Base-by-base conservation (phyloP, 2,329 filamentous ascomycete genomes). In the Elsinoe fawcettii region DNA sequence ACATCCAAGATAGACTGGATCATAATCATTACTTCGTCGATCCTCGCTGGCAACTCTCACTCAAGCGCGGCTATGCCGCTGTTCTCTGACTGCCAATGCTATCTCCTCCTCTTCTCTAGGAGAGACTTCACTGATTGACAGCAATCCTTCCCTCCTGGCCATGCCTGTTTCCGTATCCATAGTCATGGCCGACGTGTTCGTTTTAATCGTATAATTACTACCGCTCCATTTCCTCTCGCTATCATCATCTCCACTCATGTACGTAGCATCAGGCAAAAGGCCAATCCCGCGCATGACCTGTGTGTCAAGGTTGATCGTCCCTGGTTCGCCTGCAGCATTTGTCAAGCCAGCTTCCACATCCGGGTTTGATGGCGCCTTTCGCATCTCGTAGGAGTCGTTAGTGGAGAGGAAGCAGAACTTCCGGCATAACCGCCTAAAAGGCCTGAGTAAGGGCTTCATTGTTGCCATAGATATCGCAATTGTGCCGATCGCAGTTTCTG, bases 391-490 rank as follows among this genome's bases (percentile, higher is more conserved):
- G 6, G 49, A 53, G 49, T 18, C 27, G 23, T 36, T 55, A 20
- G 18, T 43, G 37, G 39, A 44, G 18, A 46, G 25, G 30, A 32
- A 16, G 37, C 25, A 32, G 8, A 55, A n/a, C 12, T n/a, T 43
- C 5, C 30, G 53, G 18, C 36, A 46, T 12, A 46, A 30, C 12
- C 37, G 36, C n/a, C 53, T 16, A 23, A 44, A 44, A 8, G 53
- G 53, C 14, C 53, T 20, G 3, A 55, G 12, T 2, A 55, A n/a
- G 11, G 53, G 53, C 27, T 55, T 43, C 37, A 55, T 43, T 5
- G 53, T 44, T 5, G 53, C 53, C 37, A 55, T 43, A 7, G 36
- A 43, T 25, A 55, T 16, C 4, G 53, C 39, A 16, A 46, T 55
- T 7, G 39, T 43, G 7, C 22, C 53, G 14, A 55, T 43, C 23